Conservation (phyloP, 371 early-diverging fungal species). For the Encephalitozoon hellem region DNA sequence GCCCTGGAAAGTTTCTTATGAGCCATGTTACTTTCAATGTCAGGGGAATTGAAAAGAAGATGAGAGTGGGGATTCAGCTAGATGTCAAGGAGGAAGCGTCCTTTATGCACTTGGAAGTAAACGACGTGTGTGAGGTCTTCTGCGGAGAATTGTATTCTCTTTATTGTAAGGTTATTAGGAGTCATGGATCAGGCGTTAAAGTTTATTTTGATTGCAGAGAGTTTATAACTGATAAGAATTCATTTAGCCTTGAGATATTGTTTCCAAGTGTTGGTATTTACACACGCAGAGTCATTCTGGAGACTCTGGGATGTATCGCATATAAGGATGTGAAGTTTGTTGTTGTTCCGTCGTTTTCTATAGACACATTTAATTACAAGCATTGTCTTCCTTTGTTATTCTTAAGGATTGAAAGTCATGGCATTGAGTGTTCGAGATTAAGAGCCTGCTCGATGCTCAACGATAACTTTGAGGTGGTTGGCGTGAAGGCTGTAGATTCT, state of each 20-base stretch:
- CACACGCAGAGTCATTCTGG: not conserved
- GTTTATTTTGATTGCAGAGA: not conserved
- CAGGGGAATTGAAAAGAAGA: not conserved
- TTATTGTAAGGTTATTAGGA: not conserved
- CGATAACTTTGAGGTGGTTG: not conserved
- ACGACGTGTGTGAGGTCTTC: not conserved
- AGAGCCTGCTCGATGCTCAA: not conserved
- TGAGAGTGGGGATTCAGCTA: not conserved
- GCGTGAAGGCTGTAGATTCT: not conserved
- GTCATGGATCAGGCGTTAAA: not conserved
- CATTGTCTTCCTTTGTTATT: not conserved
- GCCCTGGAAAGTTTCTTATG: not conserved
- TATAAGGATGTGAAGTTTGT: not conserved
- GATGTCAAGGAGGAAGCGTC: not conserved
- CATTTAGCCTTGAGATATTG: not conserved
- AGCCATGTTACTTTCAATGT: not conserved
- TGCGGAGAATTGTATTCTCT: not conserved
- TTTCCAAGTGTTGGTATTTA: not conserved
- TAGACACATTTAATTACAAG: not conserved
- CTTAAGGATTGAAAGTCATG: not conserved
- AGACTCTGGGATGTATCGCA: not conserved
- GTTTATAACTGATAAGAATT: not conserved
- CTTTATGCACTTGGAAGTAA: not conserved
- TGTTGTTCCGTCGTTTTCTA: conserved; percentile 6
- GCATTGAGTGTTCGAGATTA: not conserved